A percentile compares a stretch with the other conserved stretches of the same genome.
Conservation (phyloP, 768 basidiomycete species). For the Cystobasidium tubakii region DNA sequence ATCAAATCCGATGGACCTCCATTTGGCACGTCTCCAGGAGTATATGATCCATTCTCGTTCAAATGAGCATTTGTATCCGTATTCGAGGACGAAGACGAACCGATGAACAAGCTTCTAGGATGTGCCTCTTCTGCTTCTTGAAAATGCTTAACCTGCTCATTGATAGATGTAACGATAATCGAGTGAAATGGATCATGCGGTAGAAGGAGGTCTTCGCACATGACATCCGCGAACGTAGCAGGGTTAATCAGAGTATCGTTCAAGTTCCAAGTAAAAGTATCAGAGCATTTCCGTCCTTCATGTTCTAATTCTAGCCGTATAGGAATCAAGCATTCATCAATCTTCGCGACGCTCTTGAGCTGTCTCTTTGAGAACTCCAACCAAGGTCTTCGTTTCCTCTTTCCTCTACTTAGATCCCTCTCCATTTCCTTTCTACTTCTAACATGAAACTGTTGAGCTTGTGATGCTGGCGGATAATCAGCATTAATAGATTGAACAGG, state of each 20-base stretch:
- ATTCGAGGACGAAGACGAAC: neutral
- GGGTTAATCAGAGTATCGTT: slow-evolving; percentile 85
- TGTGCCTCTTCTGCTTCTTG: slow-evolving; percentile 34
- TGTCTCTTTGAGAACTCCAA: slow-evolving; percentile 45
- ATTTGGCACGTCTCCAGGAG: slow-evolving; percentile 43
- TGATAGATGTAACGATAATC: slow-evolving; percentile 59
- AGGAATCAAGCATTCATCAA: slow-evolving; percentile 74
- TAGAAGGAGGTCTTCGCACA: slow-evolving; percentile 85
- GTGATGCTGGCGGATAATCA: slow-evolving; percentile 22
- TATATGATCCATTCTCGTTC: neutral
- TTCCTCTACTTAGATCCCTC: neutral
- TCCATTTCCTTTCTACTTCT: slow-evolving; percentile 14
- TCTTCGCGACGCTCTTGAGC: slow-evolving; percentile 48
- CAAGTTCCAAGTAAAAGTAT: slow-evolving; percentile 95
- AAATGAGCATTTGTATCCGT: neutral
- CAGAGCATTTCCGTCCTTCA: slow-evolving; percentile 85
- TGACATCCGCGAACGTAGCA: slow-evolving; percentile 77
- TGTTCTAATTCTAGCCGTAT: slow-evolving; percentile 95
- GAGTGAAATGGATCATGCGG: slow-evolving; percentile 67
- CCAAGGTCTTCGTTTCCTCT: neutral
- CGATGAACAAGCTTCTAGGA: slow-evolving; percentile 26
- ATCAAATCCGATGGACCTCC: slow-evolving; percentile 56
- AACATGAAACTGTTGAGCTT: slow-evolving; percentile 22
- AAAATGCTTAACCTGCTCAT: slow-evolving; percentile 64
- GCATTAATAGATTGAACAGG: slow-evolving; percentile 16